phyloP scores from a whole-genome alignment of 2,329 filamentous ascomycete species.

The Xylaria multiplex region DNA sequence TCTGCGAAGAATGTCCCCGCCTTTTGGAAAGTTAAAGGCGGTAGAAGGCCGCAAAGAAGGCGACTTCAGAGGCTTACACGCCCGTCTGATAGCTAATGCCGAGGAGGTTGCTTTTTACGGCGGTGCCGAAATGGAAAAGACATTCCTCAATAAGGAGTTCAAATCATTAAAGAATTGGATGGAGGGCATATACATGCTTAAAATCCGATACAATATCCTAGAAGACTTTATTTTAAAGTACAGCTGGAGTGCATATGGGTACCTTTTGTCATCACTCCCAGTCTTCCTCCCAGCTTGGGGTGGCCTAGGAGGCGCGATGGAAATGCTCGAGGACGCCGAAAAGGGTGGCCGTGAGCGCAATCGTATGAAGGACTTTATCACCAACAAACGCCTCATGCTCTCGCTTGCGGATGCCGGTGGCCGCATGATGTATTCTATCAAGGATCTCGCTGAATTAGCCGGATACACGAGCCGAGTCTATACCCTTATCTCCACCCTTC shows the following conservation, averaged over 20 bases:
- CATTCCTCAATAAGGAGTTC: constrained; percentile 91
- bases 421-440: constrained; percentile 99
- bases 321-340: constrained; percentile 65
- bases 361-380: constrained; percentile 99
- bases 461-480: constrained; percentile 97
- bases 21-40: constrained; percentile 96
- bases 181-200: constrained; percentile 97
- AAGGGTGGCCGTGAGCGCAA: constrained; percentile 75
- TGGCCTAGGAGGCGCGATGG: constrained; percentile 77
- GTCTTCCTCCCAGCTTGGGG: constrained; percentile 96
- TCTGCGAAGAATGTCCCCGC: constrained; percentile 86
- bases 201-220: constrained; percentile 98
- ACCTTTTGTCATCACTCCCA: constrained; percentile 89
- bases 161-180: constrained; percentile 94
- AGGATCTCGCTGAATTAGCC: constrained; percentile 93
- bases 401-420: constrained; percentile 95
- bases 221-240: constrained; percentile 99
- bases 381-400: constrained; percentile 97
- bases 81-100: constrained; percentile 92
- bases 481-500: constrained; percentile 91
- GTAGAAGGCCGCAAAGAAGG: constrained; percentile 95
- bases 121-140: constrained; percentile 92
- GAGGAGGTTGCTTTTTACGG: constrained; percentile 99
- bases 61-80: constrained; percentile 91
- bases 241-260: constrained; percentile 97